Percentiles rank a stretch among this genome's conserved stretches.
Evolutionary conservation across 768 basidiomycete species (phyloP).

Genomic region (Leccinum ochraceum): DNA sequence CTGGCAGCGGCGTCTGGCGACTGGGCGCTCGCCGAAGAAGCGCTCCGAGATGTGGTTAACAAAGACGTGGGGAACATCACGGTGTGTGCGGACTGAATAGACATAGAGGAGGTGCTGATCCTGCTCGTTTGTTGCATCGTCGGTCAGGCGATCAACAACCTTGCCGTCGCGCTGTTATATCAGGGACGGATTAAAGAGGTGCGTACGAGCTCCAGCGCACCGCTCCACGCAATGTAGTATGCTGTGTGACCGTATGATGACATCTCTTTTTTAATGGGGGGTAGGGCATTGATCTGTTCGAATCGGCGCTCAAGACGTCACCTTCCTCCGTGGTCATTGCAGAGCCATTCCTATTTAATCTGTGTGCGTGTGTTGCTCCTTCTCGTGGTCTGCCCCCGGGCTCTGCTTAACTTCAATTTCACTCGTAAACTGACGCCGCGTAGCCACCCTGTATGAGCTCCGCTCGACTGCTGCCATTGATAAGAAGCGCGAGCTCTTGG

Average conservation of each 20-base stretch:
- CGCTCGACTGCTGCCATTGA: slow-evolving; percentile 70
- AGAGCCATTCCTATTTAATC: slow-evolving; percentile 83
- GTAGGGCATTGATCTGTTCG: slow-evolving; percentile 71
- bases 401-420: not conserved
- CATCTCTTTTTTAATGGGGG: not conserved
- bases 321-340: slow-evolving; percentile 73
- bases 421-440: not conserved
- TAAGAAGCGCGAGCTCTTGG: slow-evolving; percentile 71
- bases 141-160: slow-evolving; percentile 69
- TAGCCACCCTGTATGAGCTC: slow-evolving; percentile 80
- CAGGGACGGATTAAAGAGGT: slow-evolving; percentile 77
- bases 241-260: no score
- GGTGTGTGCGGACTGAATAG: slow-evolving; percentile 32
- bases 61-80: slow-evolving; percentile 61
- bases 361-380: slow-evolving; percentile 52
- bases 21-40: slow-evolving; percentile 54
- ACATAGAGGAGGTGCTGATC: not conserved
- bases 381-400: not conserved
- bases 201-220: not conserved
- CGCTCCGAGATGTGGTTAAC: slow-evolving; percentile 45
- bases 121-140: not conserved
- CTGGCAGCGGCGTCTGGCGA: slow-evolving; percentile 70
- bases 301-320: slow-evolving; percentile 58
- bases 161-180: slow-evolving; percentile 68
- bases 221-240: no score